Evolutionary conservation across 495 filamentous ascomycete species (phyloP).

Genomic region (Lasiosphaeria miniovina): DNA sequence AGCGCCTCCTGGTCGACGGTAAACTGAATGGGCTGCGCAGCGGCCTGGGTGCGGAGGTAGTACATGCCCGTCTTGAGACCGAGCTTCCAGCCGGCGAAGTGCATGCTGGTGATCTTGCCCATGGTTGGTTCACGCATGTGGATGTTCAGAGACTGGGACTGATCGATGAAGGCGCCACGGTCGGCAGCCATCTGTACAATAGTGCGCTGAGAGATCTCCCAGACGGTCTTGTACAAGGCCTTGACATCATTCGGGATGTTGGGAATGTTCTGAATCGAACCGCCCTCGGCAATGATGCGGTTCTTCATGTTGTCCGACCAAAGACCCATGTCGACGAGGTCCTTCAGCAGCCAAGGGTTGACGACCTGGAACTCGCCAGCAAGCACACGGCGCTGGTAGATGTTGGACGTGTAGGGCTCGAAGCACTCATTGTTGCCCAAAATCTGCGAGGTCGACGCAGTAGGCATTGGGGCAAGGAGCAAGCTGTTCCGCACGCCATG

Average conservation of each 20-base stretch:
- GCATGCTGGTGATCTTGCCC: slow-evolving; percentile 99
- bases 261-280: slow-evolving; percentile 92
- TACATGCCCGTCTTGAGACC: slow-evolving; percentile 99
- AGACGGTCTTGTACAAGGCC: slow-evolving; percentile 97
- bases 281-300: slow-evolving; percentile 95
- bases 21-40: slow-evolving; percentile 95
- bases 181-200: slow-evolving; percentile 98
- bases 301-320: slow-evolving; percentile 99
- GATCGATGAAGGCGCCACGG: slow-evolving; percentile 96
- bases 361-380: slow-evolving; percentile 99
- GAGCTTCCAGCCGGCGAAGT: slow-evolving; percentile 98
- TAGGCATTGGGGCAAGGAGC: slow-evolving; percentile 96
- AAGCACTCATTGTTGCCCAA: slow-evolving; percentile 99
- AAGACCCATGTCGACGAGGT: slow-evolving; percentile 93
- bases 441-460: slow-evolving; percentile 93
- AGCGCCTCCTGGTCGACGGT: slow-evolving; percentile 97
- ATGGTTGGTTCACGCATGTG: slow-evolving; percentile 98
- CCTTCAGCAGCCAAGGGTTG: slow-evolving; percentile 98
- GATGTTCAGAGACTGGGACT: slow-evolving; percentile 98
- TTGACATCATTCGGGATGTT: slow-evolving; percentile 96
- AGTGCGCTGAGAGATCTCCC: slow-evolving; percentile 96
- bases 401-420: slow-evolving; percentile 99
- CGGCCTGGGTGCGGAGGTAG: slow-evolving; percentile 97
- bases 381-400: slow-evolving; percentile 96
- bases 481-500: slow-evolving; percentile 92